Evolutionary conservation across 306 rosid genomes (phyloP), one percentile per base, ranked within the genome.

Genomic region (Oxytropis ochrocephala): DNA sequence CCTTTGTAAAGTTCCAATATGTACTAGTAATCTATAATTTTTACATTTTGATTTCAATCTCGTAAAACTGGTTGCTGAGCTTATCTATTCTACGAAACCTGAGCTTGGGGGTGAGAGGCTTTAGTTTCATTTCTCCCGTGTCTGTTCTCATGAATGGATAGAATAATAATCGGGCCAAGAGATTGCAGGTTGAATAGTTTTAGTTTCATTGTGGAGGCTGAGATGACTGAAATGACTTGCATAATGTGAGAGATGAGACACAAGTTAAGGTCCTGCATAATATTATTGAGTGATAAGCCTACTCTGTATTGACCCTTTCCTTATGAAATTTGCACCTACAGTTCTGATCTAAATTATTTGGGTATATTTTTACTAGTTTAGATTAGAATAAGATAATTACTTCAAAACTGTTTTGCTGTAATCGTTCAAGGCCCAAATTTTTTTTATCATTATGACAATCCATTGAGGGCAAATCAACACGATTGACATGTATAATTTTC

Each of bases 151-250:
- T 7, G 44, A 33, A n/a, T 8, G 53, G 47, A 57, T 13, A 13
- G 52, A 29, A 48, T 59, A 12, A 27, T 19, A 65, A 64, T 57
- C 77, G 78, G 81, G 81, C 61, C 80, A 63, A 59, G 72, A 77
- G 78, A 67, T 76, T 74, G 38, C 43, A 67, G 76, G 76, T 32
- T 69, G 84, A 70, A 69, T 55, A 75, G 74, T 80, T 63, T 46
- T 79, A 51, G 63, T 56, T 63, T 60, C 44, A 53, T 60, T 1
- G 54, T 60, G 69, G 65, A 78, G 75, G 50, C 36, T 75, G 74
- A 61, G 70, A 72, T 65, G 63, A 66, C 54, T 57, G 80, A 74
- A 74, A 54, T 33, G 83, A 82, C 78, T 74, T 51, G 70, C 67
- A 78, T 74, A 19, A 60, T 66, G 63, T 33, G 69, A 50, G 54